These are phyloP conservation scores for Plasmodiophora brassicae DNA, from an alignment of 208 protist genomes.

Conservation along the genomic window DNA sequence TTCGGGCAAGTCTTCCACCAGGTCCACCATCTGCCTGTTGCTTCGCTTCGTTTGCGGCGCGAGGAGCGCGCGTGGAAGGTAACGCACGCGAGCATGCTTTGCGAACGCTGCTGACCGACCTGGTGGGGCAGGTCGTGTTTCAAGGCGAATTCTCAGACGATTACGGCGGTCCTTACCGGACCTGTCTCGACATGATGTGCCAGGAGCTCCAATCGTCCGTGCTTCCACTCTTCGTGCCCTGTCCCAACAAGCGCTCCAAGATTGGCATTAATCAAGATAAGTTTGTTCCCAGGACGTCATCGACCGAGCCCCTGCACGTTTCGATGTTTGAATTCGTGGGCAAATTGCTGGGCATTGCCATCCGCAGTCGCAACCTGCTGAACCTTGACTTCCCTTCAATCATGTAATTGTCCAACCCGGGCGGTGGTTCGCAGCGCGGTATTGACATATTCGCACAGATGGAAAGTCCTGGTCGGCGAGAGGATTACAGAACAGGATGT, in stretches of 20 bases:
- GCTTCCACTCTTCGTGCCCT: slow-evolving; percentile 48
- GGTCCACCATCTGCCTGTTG: not conserved
- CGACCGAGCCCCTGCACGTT: slow-evolving; percentile 37
- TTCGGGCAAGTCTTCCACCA: slow-evolving; percentile 46
- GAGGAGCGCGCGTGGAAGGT: slow-evolving; percentile 31
- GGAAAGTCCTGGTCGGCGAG: slow-evolving; percentile 23
- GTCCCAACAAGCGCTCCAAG: slow-evolving; percentile 23
- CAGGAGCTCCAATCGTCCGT: slow-evolving; percentile 45
- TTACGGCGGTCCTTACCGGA: slow-evolving; percentile 48
- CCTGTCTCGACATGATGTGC: slow-evolving; percentile 41
- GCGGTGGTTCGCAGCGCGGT: not conserved
- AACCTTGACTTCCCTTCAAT: slow-evolving; percentile 49
- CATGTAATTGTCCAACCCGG: slow-evolving; percentile 13
- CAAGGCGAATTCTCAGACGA: slow-evolving; percentile 46
- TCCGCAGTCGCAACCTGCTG: slow-evolving; percentile 41
- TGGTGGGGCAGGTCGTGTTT: slow-evolving; percentile 40
- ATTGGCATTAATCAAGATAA: slow-evolving; percentile 47
- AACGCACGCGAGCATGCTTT: too few relatives aligned
- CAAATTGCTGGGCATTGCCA: slow-evolving; percentile 46
- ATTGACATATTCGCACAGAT: not conserved
- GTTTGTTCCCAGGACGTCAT: slow-evolving; percentile 36
- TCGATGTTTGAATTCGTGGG: slow-evolving; percentile 51
- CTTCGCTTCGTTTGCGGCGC: not conserved
- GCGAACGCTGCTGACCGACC: too few relatives aligned
- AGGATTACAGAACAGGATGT: not conserved